Conservation (phyloP, 2,329 filamentous ascomycete genomes). For the Penicillium brasilianum region DNA sequence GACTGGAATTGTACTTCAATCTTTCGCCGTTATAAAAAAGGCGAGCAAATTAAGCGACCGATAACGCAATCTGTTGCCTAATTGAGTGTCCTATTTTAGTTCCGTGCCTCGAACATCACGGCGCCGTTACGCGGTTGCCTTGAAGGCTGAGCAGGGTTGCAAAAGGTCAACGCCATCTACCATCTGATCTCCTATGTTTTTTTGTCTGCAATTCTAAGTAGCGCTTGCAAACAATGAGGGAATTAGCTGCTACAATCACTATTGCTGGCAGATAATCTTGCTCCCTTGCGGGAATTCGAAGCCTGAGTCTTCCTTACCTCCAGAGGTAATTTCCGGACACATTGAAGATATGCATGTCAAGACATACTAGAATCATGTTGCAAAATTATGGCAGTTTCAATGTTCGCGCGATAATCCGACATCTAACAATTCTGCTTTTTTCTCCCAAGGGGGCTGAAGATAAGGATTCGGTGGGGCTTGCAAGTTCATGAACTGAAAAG, state of each 20-base stretch:
- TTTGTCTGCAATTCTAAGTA: neutral
- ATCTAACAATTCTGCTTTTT: neutral
- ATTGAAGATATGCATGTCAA: too few species aligned
- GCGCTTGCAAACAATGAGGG: neutral
- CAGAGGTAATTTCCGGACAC: too few species aligned
- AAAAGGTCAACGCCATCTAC: neutral
- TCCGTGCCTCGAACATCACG: neutral
- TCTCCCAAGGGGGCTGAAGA: neutral
- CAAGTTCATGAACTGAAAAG: neutral
- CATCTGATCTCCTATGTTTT: neutral
- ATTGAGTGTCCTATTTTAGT: neutral
- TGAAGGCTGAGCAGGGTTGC: neutral
- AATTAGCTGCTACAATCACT: neutral
- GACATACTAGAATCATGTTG: too few species aligned
- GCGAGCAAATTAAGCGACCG: neutral
- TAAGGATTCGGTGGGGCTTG: neutral
- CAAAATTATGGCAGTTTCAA: neutral
- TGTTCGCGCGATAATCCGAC: neutral
- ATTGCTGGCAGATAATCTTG: neutral
- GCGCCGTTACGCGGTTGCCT: neutral
- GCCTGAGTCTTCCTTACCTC: too few species aligned
- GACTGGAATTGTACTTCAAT: neutral
- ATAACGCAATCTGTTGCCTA: neutral
- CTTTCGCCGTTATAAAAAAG: neutral
- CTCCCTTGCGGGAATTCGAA: neutral